Evolutionary conservation across 1,284 basidiomycete genomes (phyloP), one percentile per base, ranked within the genome.

Genomic region (Cystobasidium pallidum): DNA sequence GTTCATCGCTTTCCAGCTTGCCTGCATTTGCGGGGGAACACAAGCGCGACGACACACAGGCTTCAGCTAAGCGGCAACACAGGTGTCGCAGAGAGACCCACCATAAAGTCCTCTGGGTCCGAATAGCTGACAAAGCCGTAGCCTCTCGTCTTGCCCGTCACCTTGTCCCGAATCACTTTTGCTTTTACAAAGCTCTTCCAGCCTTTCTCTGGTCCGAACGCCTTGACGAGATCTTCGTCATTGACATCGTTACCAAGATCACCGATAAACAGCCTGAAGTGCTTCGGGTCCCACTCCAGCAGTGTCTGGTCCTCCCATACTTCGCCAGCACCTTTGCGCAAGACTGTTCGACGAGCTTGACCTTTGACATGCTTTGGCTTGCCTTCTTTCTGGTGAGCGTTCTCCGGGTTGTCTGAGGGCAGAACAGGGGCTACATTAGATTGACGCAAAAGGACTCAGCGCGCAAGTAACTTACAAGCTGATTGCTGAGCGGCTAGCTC

Each of bases 1-100:
- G 81, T 99, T 92, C 93, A 98, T 98, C 81, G 99, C 93, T 80
- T 99, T 99, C 96, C 96, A 99, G 49, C n/a, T n/a, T n/a, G n/a
- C n/a, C n/a, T n/a, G n/a, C n/a, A n/a, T n/a, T n/a, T n/a, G n/a
- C n/a, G n/a, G n/a, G n/a, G n/a, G n/a, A n/a, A n/a, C n/a, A n/a
- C n/a, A n/a, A n/a, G n/a, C n/a, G n/a, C n/a, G n/a, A n/a, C n/a
- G n/a, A n/a, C n/a, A n/a, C n/a, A n/a, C n/a, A n/a, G n/a, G n/a
- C n/a, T n/a, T n/a, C n/a, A n/a, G n/a, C n/a, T 47, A 19, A 47
- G 45, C 45, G 15, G 45, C 45, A 47, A 4, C 6, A 19, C n/a
- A 4, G 3, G 52, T 24, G 52, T n/a, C n/a, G 11, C 7, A 24
- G 19, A 17, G 7, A 7, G 6, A 59, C 58, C 10, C 78, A 88